phyloP scores from a whole-genome alignment of 1,139 yeast genomes.

The Saccharomyces hybrid region DNA sequence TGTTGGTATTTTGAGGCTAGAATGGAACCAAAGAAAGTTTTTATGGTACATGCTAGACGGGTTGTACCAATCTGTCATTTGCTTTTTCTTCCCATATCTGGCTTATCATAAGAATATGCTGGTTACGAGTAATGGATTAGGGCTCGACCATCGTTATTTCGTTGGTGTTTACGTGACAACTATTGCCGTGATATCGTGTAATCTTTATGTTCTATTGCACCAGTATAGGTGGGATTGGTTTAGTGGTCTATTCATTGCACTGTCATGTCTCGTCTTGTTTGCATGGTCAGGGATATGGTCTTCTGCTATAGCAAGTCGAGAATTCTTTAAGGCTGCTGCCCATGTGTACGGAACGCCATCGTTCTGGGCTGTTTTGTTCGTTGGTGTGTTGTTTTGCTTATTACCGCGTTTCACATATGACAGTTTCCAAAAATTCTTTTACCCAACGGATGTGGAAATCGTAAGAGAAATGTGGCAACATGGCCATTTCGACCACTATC shows the following conservation, averaged over 20 bases:
- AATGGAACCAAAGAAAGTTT: conserved; percentile 75
- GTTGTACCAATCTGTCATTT: conserved; percentile 72
- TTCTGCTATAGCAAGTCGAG: conserved; percentile 47
- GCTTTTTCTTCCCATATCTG: conserved; percentile 83
- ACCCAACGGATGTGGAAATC: conserved; percentile 78
- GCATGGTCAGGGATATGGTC: conserved; percentile 94
- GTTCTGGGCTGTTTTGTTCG: conserved; percentile 76
- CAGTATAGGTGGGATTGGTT: conserved; percentile 96
- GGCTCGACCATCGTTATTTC: conserved; percentile 75
- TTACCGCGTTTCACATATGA: conserved; percentile 71
- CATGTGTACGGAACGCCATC: conserved; percentile 63
- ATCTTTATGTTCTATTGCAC: conserved; percentile 68
- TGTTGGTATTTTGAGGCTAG: conserved; percentile 72
- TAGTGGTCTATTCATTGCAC: conserved; percentile 48
- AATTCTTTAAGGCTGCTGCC: conserved; percentile 68
- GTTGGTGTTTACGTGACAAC: conserved; percentile 76
- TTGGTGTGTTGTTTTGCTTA: conserved; percentile 65
- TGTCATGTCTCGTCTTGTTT: conserved; percentile 63
- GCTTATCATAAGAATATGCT: conserved; percentile 47
- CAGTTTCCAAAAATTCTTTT: conserved; percentile 50
- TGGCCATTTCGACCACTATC: conserved; percentile 55
- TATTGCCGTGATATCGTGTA: conserved; percentile 73
- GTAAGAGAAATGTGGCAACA: conserved; percentile 64
- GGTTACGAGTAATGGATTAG: conserved; percentile 54
- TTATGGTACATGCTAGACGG: conserved; percentile 85